Conservation (phyloP, 2,329 filamentous ascomycete genomes). For the Penicillium paneum region DNA sequence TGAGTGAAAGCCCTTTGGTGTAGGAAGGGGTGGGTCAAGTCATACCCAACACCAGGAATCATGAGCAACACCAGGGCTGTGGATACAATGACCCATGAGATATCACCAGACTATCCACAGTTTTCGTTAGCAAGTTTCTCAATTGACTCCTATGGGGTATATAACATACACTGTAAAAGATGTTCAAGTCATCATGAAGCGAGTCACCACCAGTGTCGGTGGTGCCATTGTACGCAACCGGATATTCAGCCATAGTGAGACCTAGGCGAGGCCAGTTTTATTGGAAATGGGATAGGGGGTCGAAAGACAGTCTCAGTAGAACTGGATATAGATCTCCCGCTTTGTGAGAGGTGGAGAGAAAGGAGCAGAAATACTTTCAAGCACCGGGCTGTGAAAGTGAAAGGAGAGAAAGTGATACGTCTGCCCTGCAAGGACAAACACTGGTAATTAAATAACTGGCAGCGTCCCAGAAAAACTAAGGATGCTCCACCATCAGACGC, state of each 20-base stretch:
- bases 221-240: constrained; percentile 63
- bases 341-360: not conserved
- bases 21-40: not conserved
- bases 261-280: not conserved
- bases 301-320: not conserved
- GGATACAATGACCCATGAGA: constrained; percentile 74
- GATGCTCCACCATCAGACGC: constrained; percentile 24
- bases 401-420: constrained; percentile 19
- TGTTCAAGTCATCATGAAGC: constrained; percentile 68
- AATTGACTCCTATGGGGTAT: not conserved
- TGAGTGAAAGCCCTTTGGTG: constrained; percentile 2
- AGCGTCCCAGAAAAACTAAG: constrained; percentile 2
- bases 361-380: constrained; percentile 1
- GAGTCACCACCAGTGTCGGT: constrained; percentile 63
- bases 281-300: not conserved
- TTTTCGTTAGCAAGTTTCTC: constrained; percentile 14
- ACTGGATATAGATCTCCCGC: not conserved
- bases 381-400: not conserved
- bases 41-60: constrained; percentile 80
- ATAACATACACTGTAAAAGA: constrained; percentile 64
- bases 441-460: constrained; percentile 24
- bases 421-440: constrained; percentile 21
- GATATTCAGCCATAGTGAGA: constrained; percentile 34
- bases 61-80: constrained; percentile 82
- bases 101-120: constrained; percentile 64